A percentile compares a stretch with the other conserved stretches of the same genome.
phyloP scores from a whole-genome alignment of 2,329 filamentous ascomycete species.

The Lasiodiplodia sp. region DNA sequence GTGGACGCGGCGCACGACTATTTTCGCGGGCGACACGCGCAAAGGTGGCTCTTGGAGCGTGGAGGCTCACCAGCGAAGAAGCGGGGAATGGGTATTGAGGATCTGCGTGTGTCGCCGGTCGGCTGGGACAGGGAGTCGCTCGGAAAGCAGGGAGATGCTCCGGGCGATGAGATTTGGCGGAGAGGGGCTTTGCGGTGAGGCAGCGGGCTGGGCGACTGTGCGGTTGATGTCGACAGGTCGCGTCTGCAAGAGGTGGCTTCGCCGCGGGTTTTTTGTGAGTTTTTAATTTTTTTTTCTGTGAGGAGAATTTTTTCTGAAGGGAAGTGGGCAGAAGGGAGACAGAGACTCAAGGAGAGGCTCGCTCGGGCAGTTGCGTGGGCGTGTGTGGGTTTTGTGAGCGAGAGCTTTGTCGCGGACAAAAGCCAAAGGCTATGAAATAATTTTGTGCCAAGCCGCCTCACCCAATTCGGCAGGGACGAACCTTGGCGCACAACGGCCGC shows the following conservation, averaged over 20 bases:
- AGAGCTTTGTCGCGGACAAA: conserved; percentile 28
- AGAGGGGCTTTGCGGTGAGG: conserved; percentile 20
- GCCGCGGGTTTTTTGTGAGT: conserved; percentile 41
- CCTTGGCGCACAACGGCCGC: conserved; percentile 28
- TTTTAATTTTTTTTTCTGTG: conserved; percentile 50
- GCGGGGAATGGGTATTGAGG: conserved; percentile 11
- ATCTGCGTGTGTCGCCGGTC: conserved; percentile 10
- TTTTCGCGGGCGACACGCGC: conserved; percentile 5
- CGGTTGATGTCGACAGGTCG: conserved; percentile 27
- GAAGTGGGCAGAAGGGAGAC: conserved; percentile 32
- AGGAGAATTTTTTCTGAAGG: conserved; percentile 34
- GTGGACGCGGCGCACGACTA: conserved; percentile 2
- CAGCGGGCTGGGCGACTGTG: conserved; percentile 29
- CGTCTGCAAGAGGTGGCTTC: conserved; percentile 26
- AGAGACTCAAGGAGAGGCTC: conserved; percentile 31
- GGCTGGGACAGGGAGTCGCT: conserved; percentile 1
- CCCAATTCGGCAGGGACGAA: conserved; percentile 28
- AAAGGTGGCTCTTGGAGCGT: background rate
- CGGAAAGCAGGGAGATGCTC: conserved; percentile 16
- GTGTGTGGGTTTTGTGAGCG: conserved; percentile 28
- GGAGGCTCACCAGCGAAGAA: conserved; percentile 35
- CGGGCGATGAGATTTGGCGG: conserved; percentile 14
- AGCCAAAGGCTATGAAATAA: conserved; percentile 29
- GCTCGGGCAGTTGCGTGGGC: conserved; percentile 29
- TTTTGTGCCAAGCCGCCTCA: conserved; percentile 31